phyloP scores from a whole-genome alignment of 1,139 yeast genomes.

The Blastobotrys persicus region DNA sequence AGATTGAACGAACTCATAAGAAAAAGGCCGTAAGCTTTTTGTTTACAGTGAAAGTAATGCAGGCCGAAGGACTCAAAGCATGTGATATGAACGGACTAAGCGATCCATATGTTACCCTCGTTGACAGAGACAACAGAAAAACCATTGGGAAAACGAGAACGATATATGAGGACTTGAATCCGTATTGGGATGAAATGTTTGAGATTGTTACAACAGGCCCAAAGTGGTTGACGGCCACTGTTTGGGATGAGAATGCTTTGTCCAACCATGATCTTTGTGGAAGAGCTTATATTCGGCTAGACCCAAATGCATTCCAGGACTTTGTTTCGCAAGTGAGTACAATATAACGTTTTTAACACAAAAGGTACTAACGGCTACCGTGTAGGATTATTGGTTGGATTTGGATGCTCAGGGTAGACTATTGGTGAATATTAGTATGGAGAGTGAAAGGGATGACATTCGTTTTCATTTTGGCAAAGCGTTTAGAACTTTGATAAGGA shows the following conservation, averaged over 20 bases:
- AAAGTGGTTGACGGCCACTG: conserved; percentile 51
- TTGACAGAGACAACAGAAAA: conserved; percentile 56
- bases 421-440: conserved; percentile 65
- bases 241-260: conserved; percentile 66
- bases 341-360: neutral
- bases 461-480: conserved; percentile 77
- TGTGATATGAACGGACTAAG: conserved; percentile 52
- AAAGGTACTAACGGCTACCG: conserved; percentile 35
- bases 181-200: conserved; percentile 88
- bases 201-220: conserved; percentile 49
- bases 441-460: conserved; percentile 74
- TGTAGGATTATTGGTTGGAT: conserved; percentile 55
- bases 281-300: conserved; percentile 58
- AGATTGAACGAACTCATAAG: conserved; percentile 30
- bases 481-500: conserved; percentile 59
- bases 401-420: conserved; percentile 69
- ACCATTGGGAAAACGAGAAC: conserved; percentile 73
- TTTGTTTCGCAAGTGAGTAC: conserved; percentile 51
- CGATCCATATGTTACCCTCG: conserved; percentile 66
- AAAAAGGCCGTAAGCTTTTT: conserved; percentile 49
- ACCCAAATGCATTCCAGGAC: conserved; percentile 62
- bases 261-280: conserved; percentile 70
- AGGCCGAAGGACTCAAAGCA: conserved; percentile 68
- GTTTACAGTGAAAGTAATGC: conserved; percentile 62
- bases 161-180: conserved; percentile 59